Conservation (phyloP, 345 rosid species). For the Eutrema heterophyllum region DNA sequence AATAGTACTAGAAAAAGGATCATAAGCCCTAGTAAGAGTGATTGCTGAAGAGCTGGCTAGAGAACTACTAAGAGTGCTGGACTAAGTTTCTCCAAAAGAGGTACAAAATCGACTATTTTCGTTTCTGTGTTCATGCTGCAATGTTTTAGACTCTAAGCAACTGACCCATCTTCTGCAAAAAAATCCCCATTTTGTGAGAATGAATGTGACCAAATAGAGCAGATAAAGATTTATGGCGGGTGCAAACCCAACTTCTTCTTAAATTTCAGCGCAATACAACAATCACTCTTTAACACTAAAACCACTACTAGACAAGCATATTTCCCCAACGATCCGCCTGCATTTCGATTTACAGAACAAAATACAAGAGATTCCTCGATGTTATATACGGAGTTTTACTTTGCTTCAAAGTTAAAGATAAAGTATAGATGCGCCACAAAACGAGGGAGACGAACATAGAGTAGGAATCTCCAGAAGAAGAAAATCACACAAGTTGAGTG, state of each 20-base stretch:
- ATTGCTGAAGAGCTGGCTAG: background rate
- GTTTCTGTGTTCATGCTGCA: background rate
- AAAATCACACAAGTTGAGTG: background rate
- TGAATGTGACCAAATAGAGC: background rate
- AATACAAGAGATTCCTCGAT: background rate
- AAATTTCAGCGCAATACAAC: background rate
- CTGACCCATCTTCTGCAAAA: background rate
- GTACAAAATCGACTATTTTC: background rate
- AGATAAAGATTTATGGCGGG: background rate
- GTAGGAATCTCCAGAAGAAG: background rate
- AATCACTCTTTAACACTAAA: background rate
- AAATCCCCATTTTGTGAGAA: background rate
- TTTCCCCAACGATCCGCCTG: background rate
- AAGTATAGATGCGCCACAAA: background rate
- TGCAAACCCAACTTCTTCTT: background rate
- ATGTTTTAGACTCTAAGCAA: background rate
- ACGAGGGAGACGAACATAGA: constrained; percentile 1
- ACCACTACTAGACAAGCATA: background rate
- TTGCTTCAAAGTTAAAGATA: no score
- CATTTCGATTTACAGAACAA: background rate
- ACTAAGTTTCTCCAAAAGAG: background rate
- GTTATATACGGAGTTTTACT: background rate
- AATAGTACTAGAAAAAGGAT: background rate
- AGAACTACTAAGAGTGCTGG: background rate
- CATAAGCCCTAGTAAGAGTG: background rate